Base-by-base conservation (phyloP, 441 rosid genomes). In the Populus hybrid region DNA sequence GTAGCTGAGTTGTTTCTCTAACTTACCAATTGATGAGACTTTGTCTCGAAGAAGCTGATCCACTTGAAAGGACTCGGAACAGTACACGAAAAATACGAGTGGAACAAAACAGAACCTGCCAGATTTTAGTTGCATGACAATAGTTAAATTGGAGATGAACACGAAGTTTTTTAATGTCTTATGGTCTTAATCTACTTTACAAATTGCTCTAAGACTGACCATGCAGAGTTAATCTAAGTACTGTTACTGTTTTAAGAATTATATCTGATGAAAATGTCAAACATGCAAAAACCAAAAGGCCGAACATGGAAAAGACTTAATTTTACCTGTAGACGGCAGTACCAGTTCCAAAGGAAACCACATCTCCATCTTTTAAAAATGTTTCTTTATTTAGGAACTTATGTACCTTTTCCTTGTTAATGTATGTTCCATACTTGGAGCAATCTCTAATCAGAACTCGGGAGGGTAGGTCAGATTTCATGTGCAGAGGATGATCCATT, bases 381-480 rank as follows among this genome's bases (percentile, higher is more conserved):
- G 81, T 81, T 86, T 93, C 90, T 81, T 89, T 90, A 79, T 84
- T 81, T 50, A 91, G 89, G 57, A 89, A 85, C 74, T 93, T 91
- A 35, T 92, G 93, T 66, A 91, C 87, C 83, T 92, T 95, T 42
- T 84, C 84, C 71, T 80, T 90, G 80, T 82, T 88, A 77, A 95
- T 67, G 83, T 89, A 89, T 8, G 99, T 95, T 72, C 99, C 99
- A 81, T 92, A 95, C 76, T 94, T 95, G 2, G 99, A 95, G 76
- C 89, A 89, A 86, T 94, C 98, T 86, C 86, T 89, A 42, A 95
- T 81, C 78, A 85, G 81, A 77, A 89, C 87, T 34, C 80, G 74
- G 61, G 89, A 84, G 35, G 85, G 76, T 64, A 61, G 3, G 2
- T 76, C 67, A 42, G 88, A 78, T 77, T 76, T 77, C 5, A 74